Evolutionary conservation across 2,329 filamentous ascomycete genomes (phyloP), one percentile per base, ranked within the genome.

Genomic region (Alternaria sp.): DNA sequence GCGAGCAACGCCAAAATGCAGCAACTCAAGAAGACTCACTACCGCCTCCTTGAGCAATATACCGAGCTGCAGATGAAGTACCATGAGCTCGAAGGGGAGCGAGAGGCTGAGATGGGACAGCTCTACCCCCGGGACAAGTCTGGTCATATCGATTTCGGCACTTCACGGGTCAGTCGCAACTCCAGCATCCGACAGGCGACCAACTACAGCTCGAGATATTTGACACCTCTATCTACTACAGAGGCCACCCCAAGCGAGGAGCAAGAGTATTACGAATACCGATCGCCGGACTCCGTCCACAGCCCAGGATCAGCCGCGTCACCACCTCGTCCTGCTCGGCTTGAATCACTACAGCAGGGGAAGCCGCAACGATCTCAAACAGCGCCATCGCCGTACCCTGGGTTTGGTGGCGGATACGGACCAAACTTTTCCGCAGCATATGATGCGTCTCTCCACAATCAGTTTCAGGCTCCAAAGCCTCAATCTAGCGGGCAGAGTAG

Each of bases 1-100:
- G 81, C 83, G 32, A 81, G 78, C 55, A 81, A 83, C 46, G 77
- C 81, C 4, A 85, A 84, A 55, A 76, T 87, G 28, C 74, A 80
- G 4, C 82, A 84, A 44, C 72, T 87, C 36, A 84, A 86, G 68
- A 86, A 85, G 69, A 82, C 84, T 4, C 83, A 88, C 68, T 82
- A 82, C 25, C 81, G 82, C 28, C 76, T 88, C 6, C 75, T 86
- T 9, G 80, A 84, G 47, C 81, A 83, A 50, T 84, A 85, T 67
- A 85, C 83, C 1, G 83, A 86, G 32, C 77, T 88, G 2, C 81
- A 85, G 55, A 79, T 83, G 69, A 80, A 80, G 46, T 81, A 78
- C 40, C 78, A 80, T 45, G 80, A 83, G 23, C 69, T 82, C 30
- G 75, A 81, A 54, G 77, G 69, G 13, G 75, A 79, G 60, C 73